These are phyloP conservation scores for Aspergillus caelatus DNA, from an alignment of 2,329 filamentous ascomycete genomes.

Conservation along the genomic window DNA sequence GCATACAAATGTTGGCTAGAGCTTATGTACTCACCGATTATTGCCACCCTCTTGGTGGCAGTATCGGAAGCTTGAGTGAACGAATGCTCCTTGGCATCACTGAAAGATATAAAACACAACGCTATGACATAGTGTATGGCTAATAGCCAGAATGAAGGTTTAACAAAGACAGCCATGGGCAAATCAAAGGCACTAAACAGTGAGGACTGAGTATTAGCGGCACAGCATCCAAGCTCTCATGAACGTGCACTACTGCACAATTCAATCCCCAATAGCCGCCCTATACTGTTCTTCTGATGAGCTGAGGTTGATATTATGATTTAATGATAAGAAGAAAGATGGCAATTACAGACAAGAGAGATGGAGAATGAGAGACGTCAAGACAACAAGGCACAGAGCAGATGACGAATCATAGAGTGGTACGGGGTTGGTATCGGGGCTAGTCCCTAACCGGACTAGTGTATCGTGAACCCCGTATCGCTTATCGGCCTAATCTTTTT, in stretches of 20 bases:
- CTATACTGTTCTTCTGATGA: not conserved
- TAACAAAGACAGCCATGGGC: slow-evolving; percentile 14
- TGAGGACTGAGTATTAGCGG: not conserved
- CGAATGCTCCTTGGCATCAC: slow-evolving; percentile 27
- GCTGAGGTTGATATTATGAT: not conserved
- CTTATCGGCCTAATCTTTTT: slow-evolving; percentile 23
- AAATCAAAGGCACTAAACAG: not conserved
- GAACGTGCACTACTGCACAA: not conserved
- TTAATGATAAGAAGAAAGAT: not conserved
- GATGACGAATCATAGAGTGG: slow-evolving; percentile 6
- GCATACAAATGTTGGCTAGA: slow-evolving; percentile 3
- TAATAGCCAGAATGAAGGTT: slow-evolving; percentile 9
- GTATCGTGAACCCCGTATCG: slow-evolving; percentile 17
- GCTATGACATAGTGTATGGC: slow-evolving; percentile 15
- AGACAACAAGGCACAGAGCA: not conserved
- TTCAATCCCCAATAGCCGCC: not conserved
- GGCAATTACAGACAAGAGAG: slow-evolving; percentile 1
- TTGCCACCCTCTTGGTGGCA: slow-evolving; percentile 35
- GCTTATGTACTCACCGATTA: slow-evolving; percentile 33
- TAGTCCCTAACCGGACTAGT: slow-evolving; percentile 16
- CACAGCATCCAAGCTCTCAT: not conserved
- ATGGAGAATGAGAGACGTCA: slow-evolving; percentile 10
- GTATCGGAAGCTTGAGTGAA: slow-evolving; percentile 19
- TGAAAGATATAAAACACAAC: slow-evolving; percentile 20
- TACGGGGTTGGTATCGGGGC: not conserved